Evolutionary conservation across 148 eudicot species (phyloP).

Genomic region (Nepenthes gracilis): DNA sequence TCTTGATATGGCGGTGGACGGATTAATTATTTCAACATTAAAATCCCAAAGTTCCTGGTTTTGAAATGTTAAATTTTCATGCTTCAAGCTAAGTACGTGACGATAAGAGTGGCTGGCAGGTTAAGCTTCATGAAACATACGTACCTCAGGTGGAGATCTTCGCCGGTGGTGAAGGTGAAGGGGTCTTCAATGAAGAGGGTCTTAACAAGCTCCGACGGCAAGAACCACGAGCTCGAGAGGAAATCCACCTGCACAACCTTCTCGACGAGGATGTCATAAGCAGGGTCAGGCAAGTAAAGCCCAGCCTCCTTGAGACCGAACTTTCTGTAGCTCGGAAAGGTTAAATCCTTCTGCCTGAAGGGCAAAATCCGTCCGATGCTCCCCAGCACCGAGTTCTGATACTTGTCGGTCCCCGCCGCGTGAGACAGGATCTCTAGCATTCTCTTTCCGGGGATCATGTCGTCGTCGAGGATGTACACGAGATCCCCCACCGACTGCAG

Average conservation of each 20-base stretch:
- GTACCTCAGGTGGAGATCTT: conserved; percentile 91
- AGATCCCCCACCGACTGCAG: conserved; percentile 80
- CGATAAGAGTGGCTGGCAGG: too few species aligned
- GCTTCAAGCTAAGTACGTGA: too few species aligned
- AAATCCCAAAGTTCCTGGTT: too few species aligned
- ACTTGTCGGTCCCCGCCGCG: conserved; percentile 88
- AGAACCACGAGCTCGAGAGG: conserved; percentile 94
- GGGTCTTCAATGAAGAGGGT: conserved; percentile 81
- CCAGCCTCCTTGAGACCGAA: conserved; percentile 91
- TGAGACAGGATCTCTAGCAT: conserved; percentile 84
- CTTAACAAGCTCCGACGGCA: conserved; percentile 79
- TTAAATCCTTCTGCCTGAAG: conserved; percentile 77
- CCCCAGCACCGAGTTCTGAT: conserved; percentile 74
- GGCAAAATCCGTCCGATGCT: conserved; percentile 95
- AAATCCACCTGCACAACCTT: conserved; percentile 88
- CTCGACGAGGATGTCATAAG: conserved; percentile 73
- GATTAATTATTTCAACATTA: too few species aligned
- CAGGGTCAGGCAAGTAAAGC: conserved; percentile 93
- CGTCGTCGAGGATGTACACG: conserved; percentile 84
- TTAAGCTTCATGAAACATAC: neutral
- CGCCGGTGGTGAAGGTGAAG: conserved; percentile 81
- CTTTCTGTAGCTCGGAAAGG: conserved; percentile 89
- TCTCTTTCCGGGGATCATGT: conserved; percentile 88
- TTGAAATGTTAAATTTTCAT: too few species aligned
- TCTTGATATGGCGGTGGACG: too few species aligned